These are phyloP conservation scores for Nemania serpens DNA, from an alignment of 2,329 filamentous ascomycete genomes.

Conservation along the genomic window DNA sequence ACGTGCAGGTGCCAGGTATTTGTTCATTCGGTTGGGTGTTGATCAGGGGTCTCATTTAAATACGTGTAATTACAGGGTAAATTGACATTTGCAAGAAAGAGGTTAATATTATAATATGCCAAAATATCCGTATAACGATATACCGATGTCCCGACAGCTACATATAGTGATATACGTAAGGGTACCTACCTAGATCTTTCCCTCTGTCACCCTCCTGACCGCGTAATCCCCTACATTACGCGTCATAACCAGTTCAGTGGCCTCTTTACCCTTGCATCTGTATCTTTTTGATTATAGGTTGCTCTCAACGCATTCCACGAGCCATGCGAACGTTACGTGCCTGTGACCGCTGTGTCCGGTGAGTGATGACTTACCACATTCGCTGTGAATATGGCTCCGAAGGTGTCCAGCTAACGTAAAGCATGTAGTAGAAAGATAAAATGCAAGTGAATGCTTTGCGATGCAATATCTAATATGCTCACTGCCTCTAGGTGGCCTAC, in stretches of 20 bases:
- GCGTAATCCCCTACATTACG: too few relatives aligned
- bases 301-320: neutral
- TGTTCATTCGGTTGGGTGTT: too few relatives aligned
- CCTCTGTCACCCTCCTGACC: too few relatives aligned
- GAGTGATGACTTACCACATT: constrained; percentile 3
- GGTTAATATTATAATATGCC: too few relatives aligned
- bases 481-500: constrained; percentile 38
- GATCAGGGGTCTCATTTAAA: too few relatives aligned
- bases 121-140: too few relatives aligned
- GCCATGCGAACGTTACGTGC: constrained; percentile 30
- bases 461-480: constrained; percentile 4
- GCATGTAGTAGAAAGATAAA: constrained; percentile 36
- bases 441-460: constrained; percentile 24
- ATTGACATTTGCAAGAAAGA: too few relatives aligned
- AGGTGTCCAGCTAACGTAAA: constrained; percentile 15
- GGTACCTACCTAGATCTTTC: neutral
- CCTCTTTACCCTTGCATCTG: neutral
- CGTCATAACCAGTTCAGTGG: constrained; percentile 1
- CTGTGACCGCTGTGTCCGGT: constrained; percentile 39
- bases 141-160: too few relatives aligned
- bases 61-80: too few relatives aligned
- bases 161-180: too few relatives aligned
- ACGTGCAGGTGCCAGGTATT: too few relatives aligned
- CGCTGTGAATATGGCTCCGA: too few relatives aligned
- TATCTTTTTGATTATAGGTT: neutral